A percentile compares a stretch with the other conserved stretches of the same genome.
Evolutionary conservation across 345 rosid genomes (phyloP).

Genomic region (Mangifera indica): DNA sequence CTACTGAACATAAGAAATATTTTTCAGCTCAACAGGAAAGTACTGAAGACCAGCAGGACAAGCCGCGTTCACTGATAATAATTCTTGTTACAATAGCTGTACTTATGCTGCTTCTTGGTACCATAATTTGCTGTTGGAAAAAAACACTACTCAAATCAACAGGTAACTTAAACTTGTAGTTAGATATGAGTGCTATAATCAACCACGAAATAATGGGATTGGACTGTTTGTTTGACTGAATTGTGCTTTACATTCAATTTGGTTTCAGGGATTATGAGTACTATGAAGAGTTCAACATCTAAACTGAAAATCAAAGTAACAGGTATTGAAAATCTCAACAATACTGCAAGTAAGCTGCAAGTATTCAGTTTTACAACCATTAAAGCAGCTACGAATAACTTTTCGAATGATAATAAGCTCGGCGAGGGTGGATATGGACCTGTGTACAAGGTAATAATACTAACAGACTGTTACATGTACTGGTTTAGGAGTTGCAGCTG

Average conservation of each 20-base stretch:
- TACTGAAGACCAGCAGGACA: not conserved
- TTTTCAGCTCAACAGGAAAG: not conserved
- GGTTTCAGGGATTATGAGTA: not conserved
- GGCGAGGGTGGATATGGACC: no score
- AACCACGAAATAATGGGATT: not conserved
- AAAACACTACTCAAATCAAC: not conserved
- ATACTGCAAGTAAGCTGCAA: no score
- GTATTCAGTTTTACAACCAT: no score
- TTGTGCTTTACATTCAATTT: not conserved
- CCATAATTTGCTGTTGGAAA: not conserved
- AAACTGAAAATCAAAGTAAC: no score
- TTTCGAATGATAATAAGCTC: no score
- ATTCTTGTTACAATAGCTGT: not conserved
- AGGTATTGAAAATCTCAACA: not conserved
- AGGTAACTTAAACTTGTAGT: not conserved
- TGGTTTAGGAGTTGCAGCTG: no score
- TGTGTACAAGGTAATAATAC: no score
- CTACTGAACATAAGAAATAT: not conserved
- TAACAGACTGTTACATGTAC: no score
- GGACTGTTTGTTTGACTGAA: not conserved
- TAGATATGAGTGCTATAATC: not conserved
- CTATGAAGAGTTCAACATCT: not conserved
- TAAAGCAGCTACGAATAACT: no score
- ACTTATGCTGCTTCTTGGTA: not conserved
- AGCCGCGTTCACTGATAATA: not conserved